Base-by-base conservation (phyloP, 371 early-diverging fungal genomes). In the Saksenaea vasiformis region DNA sequence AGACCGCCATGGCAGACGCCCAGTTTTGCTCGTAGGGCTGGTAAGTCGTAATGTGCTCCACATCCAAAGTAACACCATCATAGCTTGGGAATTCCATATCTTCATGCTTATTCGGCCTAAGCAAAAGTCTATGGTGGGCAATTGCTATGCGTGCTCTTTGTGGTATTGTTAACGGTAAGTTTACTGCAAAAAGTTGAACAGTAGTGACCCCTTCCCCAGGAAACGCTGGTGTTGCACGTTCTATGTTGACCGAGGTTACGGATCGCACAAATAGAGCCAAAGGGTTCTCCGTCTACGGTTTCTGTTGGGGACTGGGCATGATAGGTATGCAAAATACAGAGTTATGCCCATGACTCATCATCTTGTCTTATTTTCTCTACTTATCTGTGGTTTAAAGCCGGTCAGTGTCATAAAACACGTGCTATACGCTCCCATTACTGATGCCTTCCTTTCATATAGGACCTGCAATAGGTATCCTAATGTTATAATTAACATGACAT, bases 221-320 rank as follows among this genome's bases (percentile, higher is more conserved):
- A 10, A 94, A 92, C 60, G 79, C 88, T 26, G 90, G 89, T 3
- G 90, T 91, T 10, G 82, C 87, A 27, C 92, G 93, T 72, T 87
- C 88, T 10, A 85, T 91, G 63, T 66, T 93, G 56, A 92, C 90
- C 2, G 95, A 94, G 69, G 82, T 94, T 39, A 87, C 91, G 8
- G 91, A 91, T 65, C 64, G 78, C 11, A 84, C 87, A 0, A 93
- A 92, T 67, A 81, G 85, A 60, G 81, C 77, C 66, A 72, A 47
- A 26, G 80, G 75, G 1, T 88, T 87, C 64, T 66, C 80, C 2
- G 11, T 85, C 39, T 83, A 83, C 73, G 87, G 85, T 0, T 73
- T 77, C 35, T 76, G 73, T 24, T 80, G 79, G 79, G 72, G 76
- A 22, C 65, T 79, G 11, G 82, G 84, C 19, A 73, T 68, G 63